Evolutionary conservation across 345 rosid species (phyloP), one percentile per base, ranked within the genome.

Genomic region (Gossypium anomalum): DNA sequence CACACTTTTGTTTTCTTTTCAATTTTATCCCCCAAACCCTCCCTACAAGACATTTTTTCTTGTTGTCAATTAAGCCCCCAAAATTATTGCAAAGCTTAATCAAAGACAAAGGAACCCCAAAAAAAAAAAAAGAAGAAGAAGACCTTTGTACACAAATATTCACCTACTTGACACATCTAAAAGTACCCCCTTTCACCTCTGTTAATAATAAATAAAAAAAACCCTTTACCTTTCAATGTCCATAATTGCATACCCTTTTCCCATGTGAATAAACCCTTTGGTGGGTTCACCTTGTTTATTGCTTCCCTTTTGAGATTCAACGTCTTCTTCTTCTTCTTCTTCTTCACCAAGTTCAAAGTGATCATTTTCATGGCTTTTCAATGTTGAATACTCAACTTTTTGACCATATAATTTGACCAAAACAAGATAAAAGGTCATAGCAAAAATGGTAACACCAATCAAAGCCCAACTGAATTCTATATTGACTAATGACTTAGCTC

Each of bases 401-500:
- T 78, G 84, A 2, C 80, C 83, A 9, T 87, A 87, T 15, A 80
- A 52, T 48, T 76, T 85, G 25, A 67, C 74, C 81, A 89, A 72
- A 7, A 67, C 69, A 72, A 90, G 20, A 75, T 88, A 87, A 23
- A 89, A 74, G 47, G 71, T 48, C 79, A 89, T 70, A 27, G 84
- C 76, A 77, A 83, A 83, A 70, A 80, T 74, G 27, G 86, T 78
- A 48, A 86, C 58, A 2, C 63, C 78, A 23, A 92, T 82, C 80
- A 89, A 70, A 59, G 81, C 75, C 94, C 88, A 89, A 67, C 94
- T 83, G 77, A 94, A 92, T 53, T 82, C 84, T 61, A 93, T 84
- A 71, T 89, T 92, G 3, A 93, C 93, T 64, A 92, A 79, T 14
- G 98, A 85, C 75, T 87, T 89, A n/a, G 97, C 97, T 57, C 98